Conservation (phyloP, 164 flowering plant genomes). For the Saururus chinensis region DNA sequence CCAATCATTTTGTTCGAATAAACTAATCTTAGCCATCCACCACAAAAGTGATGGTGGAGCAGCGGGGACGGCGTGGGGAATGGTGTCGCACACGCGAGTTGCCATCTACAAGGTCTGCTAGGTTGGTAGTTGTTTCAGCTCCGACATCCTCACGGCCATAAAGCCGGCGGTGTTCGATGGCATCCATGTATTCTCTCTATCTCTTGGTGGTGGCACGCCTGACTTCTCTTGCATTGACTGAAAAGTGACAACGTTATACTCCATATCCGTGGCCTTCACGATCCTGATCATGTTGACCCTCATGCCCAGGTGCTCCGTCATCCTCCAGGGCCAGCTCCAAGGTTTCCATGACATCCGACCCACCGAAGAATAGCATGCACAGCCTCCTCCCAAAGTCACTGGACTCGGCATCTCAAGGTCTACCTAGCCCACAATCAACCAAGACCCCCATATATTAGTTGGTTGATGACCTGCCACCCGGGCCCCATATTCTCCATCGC, state of each 20-base stretch:
- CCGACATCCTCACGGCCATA: slow-evolving; percentile 67
- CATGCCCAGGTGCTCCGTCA: slow-evolving; percentile 60
- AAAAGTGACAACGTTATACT: slow-evolving; percentile 5
- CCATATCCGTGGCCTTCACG: slow-evolving; percentile 4
- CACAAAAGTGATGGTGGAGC: no score
- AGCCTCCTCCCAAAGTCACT: slow-evolving; percentile 16
- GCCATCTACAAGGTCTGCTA: slow-evolving; percentile 87
- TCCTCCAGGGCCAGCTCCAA: slow-evolving; percentile 43
- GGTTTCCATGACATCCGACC: slow-evolving; percentile 68
- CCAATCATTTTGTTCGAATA: no score
- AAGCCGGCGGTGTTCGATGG: slow-evolving; percentile 77
- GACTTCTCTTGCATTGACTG: slow-evolving; percentile 19
- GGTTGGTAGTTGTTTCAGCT: slow-evolving; percentile 64
- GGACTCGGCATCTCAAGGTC: slow-evolving; percentile 4
- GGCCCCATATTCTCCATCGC: slow-evolving; percentile 34
- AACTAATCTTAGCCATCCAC: no score
- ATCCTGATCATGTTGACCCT: slow-evolving; percentile 39
- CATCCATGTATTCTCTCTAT: slow-evolving; percentile 68
- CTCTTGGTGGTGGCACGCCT: no score
- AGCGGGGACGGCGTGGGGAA: slow-evolving; percentile 77
- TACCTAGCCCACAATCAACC: slow-evolving; percentile 56
- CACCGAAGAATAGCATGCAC: slow-evolving; percentile 57
- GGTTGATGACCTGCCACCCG: slow-evolving; percentile 51
- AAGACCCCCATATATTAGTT: slow-evolving; percentile 56
- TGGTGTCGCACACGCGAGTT: slow-evolving; percentile 65